Evolutionary conservation across 768 basidiomycete species (phyloP).

Genomic region (Chalciporus piperatus): DNA sequence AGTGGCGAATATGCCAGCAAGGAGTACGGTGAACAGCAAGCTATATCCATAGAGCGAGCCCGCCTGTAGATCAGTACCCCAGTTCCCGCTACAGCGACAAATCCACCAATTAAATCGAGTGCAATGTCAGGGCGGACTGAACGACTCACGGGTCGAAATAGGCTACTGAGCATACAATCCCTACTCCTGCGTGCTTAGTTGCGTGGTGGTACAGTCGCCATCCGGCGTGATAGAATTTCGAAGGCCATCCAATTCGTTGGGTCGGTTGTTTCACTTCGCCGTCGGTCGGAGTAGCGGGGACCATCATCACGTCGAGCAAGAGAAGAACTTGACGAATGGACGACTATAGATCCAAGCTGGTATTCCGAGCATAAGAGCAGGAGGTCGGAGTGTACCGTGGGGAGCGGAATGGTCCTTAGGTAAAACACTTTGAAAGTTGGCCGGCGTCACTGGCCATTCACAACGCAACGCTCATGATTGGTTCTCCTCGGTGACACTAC

Average conservation of each 20-base stretch:
- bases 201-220: constrained; percentile 46
- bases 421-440: not conserved
- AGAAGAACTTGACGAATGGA: not conserved
- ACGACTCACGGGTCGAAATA: constrained; percentile 80
- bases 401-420: not conserved
- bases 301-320: constrained; percentile 12
- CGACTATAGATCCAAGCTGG: not conserved
- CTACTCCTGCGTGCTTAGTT: constrained; percentile 71
- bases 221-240: constrained; percentile 21
- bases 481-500: not conserved
- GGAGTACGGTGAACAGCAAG: constrained; percentile 79
- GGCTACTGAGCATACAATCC: constrained; percentile 84
- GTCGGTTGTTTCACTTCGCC: constrained; percentile 1
- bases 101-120: not conserved
- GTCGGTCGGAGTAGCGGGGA: not conserved
- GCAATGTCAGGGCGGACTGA: not conserved
- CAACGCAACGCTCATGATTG: not conserved
- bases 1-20: constrained; percentile 80
- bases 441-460: too few relatives aligned
- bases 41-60: constrained; percentile 84
- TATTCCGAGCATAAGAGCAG: constrained; percentile 3
- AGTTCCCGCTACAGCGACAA: constrained; percentile 60
- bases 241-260: constrained; percentile 16
- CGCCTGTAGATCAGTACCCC: constrained; percentile 88
- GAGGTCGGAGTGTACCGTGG: not conserved